These are phyloP conservation scores for Priceomyces castillae DNA, from an alignment of 805 yeast genomes.

Conservation along the genomic window DNA sequence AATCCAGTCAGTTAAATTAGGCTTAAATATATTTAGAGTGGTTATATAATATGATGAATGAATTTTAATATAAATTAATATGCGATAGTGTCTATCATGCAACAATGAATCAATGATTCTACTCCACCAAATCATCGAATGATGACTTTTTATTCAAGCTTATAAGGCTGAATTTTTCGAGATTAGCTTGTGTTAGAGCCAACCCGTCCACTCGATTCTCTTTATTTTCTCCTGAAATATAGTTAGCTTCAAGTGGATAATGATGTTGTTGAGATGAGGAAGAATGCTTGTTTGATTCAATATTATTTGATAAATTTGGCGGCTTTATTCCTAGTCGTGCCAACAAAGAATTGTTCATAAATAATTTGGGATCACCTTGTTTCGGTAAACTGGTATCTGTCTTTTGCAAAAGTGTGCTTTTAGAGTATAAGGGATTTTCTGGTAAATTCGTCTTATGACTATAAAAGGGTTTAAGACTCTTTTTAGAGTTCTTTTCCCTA, in stretches of 20 bases:
- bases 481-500: slow-evolving; percentile 3
- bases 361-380: slow-evolving; percentile 26
- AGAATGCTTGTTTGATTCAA: slow-evolving; percentile 11
- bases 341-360: slow-evolving; percentile 33
- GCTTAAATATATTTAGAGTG: background rate
- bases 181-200: slow-evolving; percentile 30
- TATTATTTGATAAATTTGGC: slow-evolving; percentile 35
- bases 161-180: slow-evolving; percentile 24
- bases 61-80: background rate
- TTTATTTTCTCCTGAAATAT: background rate
- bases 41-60: background rate
- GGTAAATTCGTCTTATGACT: slow-evolving; percentile 31
- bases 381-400: slow-evolving; percentile 18
- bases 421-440: slow-evolving; percentile 31
- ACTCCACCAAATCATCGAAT: slow-evolving; percentile 19
- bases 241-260: background rate
- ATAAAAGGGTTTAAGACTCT: slow-evolving; percentile 10
- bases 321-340: slow-evolving; percentile 41
- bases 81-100: slow-evolving; percentile 40
- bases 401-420: slow-evolving; percentile 16
- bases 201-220: slow-evolving; percentile 13
- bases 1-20: background rate
- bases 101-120: slow-evolving; percentile 38
- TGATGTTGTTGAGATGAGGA: slow-evolving; percentile 1
- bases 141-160: slow-evolving; percentile 8